These are phyloP conservation scores for Petunia hybrid DNA, from an alignment of 305 asterid species.

Conservation along the genomic window DNA sequence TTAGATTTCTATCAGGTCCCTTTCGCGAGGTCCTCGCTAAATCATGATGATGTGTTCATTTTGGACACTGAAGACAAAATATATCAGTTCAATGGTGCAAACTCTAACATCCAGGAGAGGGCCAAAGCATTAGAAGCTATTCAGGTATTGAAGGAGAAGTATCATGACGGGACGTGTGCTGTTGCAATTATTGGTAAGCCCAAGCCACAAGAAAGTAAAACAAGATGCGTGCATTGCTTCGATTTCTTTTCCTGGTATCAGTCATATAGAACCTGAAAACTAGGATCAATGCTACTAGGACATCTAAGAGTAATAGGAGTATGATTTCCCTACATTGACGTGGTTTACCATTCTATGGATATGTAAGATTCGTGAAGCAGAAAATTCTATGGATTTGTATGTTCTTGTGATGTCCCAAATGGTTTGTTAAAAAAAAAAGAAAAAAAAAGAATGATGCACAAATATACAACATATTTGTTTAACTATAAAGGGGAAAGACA, in stretches of 20 bases:
- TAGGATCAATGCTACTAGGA: neutral
- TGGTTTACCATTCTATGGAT: neutral
- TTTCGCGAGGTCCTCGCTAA: slow-evolving; percentile 69
- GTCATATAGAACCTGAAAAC: neutral
- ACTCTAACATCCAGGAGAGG: slow-evolving; percentile 78
- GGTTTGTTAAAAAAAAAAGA: too few relatives aligned
- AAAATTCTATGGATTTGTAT: too few relatives aligned
- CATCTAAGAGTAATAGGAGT: neutral
- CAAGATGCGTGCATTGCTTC: neutral
- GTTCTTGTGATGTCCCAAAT: neutral
- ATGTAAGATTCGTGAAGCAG: neutral
- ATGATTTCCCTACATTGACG: neutral
- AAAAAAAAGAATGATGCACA: neutral
- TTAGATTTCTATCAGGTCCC: slow-evolving; percentile 58
- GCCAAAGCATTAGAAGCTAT: slow-evolving; percentile 76
- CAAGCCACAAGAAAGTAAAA: neutral
- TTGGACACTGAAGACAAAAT: slow-evolving; percentile 75
- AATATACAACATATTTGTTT: too few relatives aligned
- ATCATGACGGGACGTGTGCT: slow-evolving; percentile 71
- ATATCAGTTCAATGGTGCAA: slow-evolving; percentile 78
- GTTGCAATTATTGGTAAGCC: slow-evolving; percentile 69
- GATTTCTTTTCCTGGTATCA: neutral
- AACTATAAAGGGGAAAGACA: too few relatives aligned
- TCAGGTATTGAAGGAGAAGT: slow-evolving; percentile 72
- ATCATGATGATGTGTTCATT: slow-evolving; percentile 74